Conservation (phyloP, 768 basidiomycete genomes). For the Lactifluus pinguis region DNA sequence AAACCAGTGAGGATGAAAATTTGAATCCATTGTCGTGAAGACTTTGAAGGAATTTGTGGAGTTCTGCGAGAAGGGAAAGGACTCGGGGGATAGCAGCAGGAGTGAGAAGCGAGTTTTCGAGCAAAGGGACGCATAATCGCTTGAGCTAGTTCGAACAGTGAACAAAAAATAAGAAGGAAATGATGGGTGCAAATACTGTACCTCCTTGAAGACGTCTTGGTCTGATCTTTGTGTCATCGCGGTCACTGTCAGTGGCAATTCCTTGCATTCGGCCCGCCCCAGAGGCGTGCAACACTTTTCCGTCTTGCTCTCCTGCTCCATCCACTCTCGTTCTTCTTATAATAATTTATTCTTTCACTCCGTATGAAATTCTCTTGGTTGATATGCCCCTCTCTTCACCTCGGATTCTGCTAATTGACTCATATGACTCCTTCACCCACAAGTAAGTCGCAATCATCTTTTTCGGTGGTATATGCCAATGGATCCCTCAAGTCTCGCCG, state of each 20-base stretch:
- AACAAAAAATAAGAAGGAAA: background rate
- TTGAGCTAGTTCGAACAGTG: constrained; percentile 38
- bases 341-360: background rate
- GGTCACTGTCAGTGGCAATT: background rate
- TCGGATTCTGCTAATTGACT: constrained; percentile 65
- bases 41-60: constrained; percentile 40
- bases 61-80: constrained; percentile 43
- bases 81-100: constrained; percentile 41
- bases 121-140: constrained; percentile 69
- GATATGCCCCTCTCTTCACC: constrained; percentile 29
- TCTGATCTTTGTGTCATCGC: constrained; percentile 8
- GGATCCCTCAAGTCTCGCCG: constrained; percentile 47
- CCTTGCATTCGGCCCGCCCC: too few species aligned
- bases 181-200: background rate
- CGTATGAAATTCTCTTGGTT: background rate
- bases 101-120: constrained; percentile 58
- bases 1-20: constrained; percentile 54
- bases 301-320: too few species aligned
- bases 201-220: constrained; percentile 14
- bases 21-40: constrained; percentile 29
- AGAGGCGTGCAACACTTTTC: too few species aligned
- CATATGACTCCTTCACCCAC: constrained; percentile 84
- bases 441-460: constrained; percentile 49
- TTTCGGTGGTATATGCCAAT: background rate
- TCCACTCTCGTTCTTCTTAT: background rate